A percentile compares a stretch with the other conserved stretches of the same genome.
phyloP scores from a whole-genome alignment of 805 yeast species.

The Lachancea nothofagi region DNA sequence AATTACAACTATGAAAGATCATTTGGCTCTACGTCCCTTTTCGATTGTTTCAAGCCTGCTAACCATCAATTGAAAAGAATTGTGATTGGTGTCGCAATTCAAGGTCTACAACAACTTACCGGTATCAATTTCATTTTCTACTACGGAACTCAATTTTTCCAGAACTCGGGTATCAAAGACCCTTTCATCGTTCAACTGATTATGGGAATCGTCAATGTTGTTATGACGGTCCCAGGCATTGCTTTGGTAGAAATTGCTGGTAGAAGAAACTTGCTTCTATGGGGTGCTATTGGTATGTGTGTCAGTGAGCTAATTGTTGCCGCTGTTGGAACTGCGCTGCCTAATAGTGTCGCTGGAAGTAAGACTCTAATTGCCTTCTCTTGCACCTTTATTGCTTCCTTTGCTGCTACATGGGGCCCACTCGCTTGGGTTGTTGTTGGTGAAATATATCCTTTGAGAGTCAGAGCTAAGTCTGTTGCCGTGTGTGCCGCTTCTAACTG shows the following conservation, averaged over 20 bases:
- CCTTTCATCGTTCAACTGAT: conserved; percentile 56
- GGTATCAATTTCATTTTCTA: conserved; percentile 67
- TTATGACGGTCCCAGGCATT: conserved; percentile 48
- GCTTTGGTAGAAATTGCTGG: conserved; percentile 52
- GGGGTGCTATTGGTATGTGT: conserved; percentile 47
- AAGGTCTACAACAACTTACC: conserved; percentile 63
- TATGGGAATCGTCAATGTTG: conserved; percentile 56
- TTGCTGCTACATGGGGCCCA: conserved; percentile 77
- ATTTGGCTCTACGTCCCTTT: conserved; percentile 65
- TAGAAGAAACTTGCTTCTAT: conserved; percentile 43
- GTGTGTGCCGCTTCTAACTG: conserved; percentile 62
- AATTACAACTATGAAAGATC: conserved; percentile 53
- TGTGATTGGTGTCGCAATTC: conserved; percentile 49
- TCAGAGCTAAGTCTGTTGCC: conserved; percentile 53
- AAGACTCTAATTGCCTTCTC: conserved; percentile 38
- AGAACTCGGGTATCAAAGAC: conserved; percentile 56
- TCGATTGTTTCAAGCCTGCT: conserved; percentile 59
- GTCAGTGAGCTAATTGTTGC: conserved; percentile 48
- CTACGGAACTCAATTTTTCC: conserved; percentile 57
- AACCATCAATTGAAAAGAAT: conserved; percentile 38
- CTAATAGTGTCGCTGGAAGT: conserved; percentile 32
- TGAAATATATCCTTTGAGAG: conserved; percentile 68
- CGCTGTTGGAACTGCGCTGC: conserved; percentile 50
- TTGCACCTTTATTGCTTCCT: conserved; percentile 64
- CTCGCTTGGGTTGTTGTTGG: conserved; percentile 60